These are phyloP conservation scores for Daucus carota DNA, from an alignment of 129 eudicot genomes.

Conservation along the genomic window DNA sequence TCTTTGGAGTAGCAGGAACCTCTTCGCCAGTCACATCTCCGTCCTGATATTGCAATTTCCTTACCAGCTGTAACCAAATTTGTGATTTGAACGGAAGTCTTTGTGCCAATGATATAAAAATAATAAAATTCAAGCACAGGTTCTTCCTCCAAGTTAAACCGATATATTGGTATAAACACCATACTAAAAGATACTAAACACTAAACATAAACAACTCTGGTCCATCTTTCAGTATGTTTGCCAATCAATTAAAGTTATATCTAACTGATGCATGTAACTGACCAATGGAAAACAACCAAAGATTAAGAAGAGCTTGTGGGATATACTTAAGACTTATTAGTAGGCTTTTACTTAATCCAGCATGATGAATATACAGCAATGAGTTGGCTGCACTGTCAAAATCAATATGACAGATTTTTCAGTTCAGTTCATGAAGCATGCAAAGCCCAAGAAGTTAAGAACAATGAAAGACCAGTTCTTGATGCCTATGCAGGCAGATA, in stretches of 20 bases:
- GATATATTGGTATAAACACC: not conserved
- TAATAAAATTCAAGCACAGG: not conserved
- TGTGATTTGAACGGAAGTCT: not conserved
- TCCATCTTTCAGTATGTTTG: not conserved
- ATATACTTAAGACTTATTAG: not conserved
- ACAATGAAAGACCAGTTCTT: too few species aligned
- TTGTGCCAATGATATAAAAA: not conserved
- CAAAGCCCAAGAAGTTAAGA: not conserved
- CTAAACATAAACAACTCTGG: not conserved
- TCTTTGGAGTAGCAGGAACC: conserved; percentile 79
- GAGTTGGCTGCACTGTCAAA: not conserved
- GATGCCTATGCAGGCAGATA: not conserved
- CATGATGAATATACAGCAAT: not conserved
- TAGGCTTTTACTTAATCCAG: not conserved
- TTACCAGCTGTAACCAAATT: conserved; percentile 49
- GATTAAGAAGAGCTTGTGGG: not conserved
- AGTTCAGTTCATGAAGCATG: not conserved
- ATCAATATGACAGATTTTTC: not conserved
- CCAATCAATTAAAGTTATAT: not conserved
- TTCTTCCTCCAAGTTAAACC: not conserved
- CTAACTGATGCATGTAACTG: not conserved
- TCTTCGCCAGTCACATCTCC: conserved; percentile 93
- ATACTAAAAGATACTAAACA: not conserved
- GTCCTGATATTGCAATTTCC: conserved; percentile 73
- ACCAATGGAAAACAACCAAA: not conserved